phyloP scores from a whole-genome alignment of 768 basidiomycete species.

The Pholiota molesta region DNA sequence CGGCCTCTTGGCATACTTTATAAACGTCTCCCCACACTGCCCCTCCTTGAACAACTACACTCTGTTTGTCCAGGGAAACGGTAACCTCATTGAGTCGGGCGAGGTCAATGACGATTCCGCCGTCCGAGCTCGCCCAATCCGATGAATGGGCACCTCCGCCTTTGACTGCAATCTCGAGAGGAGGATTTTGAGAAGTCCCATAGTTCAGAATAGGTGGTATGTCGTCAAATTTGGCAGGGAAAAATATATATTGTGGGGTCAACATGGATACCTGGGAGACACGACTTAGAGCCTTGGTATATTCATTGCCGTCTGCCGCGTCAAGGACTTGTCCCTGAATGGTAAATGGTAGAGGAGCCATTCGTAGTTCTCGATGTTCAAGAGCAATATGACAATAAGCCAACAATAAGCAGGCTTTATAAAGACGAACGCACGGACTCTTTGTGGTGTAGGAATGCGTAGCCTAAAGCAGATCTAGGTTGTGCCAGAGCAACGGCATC shows the following conservation, averaged over 20 bases:
- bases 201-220: background rate
- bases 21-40: slow-evolving; percentile 1
- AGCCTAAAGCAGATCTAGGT: background rate
- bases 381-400: background rate
- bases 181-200: background rate
- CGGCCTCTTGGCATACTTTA: background rate
- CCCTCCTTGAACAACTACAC: background rate
- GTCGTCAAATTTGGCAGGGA: background rate
- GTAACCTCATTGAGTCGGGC: background rate
- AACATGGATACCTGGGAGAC: background rate
- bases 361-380: background rate
- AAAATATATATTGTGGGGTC: background rate
- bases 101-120: background rate
- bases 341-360: background rate
- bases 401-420: background rate
- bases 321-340: slow-evolving; percentile 2
- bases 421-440: background rate
- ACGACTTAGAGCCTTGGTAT: background rate
- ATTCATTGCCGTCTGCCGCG: background rate
- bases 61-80: background rate
- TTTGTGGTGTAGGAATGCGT: background rate
- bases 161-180: background rate
- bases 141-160: background rate
- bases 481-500: background rate
- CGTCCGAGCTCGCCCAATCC: background rate